A percentile compares a stretch with the other conserved stretches of the same genome.
Conservation (phyloP, 768 basidiomycete genomes). For the Leucocoprinus birnbaumii region DNA sequence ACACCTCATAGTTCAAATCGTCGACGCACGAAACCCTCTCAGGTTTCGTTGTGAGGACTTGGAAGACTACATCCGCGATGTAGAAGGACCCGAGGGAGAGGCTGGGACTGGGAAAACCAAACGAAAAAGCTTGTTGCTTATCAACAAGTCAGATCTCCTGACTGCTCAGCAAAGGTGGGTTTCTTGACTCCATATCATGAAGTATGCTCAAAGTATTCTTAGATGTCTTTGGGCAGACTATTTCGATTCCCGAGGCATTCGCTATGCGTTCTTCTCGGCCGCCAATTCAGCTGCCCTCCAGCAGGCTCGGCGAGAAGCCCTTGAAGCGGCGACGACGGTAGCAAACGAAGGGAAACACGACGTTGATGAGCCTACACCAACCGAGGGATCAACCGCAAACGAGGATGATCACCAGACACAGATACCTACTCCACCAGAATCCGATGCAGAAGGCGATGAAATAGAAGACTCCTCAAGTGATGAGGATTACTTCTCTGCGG, state of each 20-base stretch:
- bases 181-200: not conserved
- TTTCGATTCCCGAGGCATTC: constrained; percentile 71
- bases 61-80: constrained; percentile 79
- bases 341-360: constrained; percentile 3
- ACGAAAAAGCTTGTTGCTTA: constrained; percentile 75
- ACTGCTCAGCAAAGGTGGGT: constrained; percentile 79
- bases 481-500: constrained; percentile 44
- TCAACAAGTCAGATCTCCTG: constrained; percentile 95
- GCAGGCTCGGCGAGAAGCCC: constrained; percentile 58
- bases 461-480: constrained; percentile 34
- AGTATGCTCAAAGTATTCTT: constrained; percentile 3
- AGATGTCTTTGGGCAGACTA: constrained; percentile 91
- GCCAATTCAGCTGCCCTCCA: constrained; percentile 84
- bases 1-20: constrained; percentile 91
- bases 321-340: constrained; percentile 21
- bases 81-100: constrained; percentile 82
- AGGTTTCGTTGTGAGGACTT: constrained; percentile 92
- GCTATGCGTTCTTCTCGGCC: constrained; percentile 93
- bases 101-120: constrained; percentile 70
- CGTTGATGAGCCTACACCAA: constrained; percentile 2
- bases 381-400: constrained; percentile 17
- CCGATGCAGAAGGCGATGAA: constrained; percentile 17
- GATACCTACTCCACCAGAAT: constrained; percentile 16
- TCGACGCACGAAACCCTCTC: constrained; percentile 94
- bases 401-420: constrained; percentile 19